These are phyloP conservation scores for Penicillium ochrochloron DNA, from an alignment of 495 filamentous ascomycete species.

Conservation along the genomic window DNA sequence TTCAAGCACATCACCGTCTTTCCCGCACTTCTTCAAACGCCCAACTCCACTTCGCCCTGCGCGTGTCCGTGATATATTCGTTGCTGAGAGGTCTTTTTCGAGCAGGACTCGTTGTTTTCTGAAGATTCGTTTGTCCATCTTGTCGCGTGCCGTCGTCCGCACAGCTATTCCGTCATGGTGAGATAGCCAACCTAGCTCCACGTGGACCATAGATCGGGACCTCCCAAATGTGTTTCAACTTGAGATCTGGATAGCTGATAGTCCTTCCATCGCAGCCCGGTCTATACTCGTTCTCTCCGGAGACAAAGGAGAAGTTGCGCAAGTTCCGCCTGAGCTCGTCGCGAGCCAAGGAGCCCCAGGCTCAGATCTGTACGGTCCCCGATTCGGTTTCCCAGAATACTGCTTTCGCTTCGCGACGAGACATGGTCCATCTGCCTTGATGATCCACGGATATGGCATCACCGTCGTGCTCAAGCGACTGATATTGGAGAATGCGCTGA, in stretches of 20 bases:
- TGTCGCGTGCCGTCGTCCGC: neutral
- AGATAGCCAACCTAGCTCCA: slow-evolving; percentile 4
- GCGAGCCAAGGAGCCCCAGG: slow-evolving; percentile 83
- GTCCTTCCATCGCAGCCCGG: slow-evolving; percentile 69
- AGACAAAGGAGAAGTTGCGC: slow-evolving; percentile 82
- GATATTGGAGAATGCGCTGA: neutral
- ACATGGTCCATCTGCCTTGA: neutral
- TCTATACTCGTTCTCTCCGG: slow-evolving; percentile 89
- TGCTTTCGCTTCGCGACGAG: neutral
- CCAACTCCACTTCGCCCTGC: neutral
- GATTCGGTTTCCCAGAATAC: too few relatives aligned
- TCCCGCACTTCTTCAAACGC: slow-evolving; percentile 20
- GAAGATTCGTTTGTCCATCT: neutral
- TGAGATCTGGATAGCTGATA: slow-evolving; percentile 12
- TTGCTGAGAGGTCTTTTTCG: too few relatives aligned
- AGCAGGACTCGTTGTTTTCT: neutral
- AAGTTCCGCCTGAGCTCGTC: slow-evolving; percentile 94
- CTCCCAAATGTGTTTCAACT: neutral
- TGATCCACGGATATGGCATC: neutral
- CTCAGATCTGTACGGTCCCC: slow-evolving; percentile 81
- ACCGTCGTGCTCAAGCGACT: neutral
- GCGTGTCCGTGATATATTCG: neutral
- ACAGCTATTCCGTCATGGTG: slow-evolving; percentile 21
- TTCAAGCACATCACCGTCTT: slow-evolving; percentile 15
- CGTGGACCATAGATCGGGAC: slow-evolving; percentile 2